phyloP scores from a whole-genome alignment of 2,329 filamentous ascomycete genomes.

The Aspergillus piperis region DNA sequence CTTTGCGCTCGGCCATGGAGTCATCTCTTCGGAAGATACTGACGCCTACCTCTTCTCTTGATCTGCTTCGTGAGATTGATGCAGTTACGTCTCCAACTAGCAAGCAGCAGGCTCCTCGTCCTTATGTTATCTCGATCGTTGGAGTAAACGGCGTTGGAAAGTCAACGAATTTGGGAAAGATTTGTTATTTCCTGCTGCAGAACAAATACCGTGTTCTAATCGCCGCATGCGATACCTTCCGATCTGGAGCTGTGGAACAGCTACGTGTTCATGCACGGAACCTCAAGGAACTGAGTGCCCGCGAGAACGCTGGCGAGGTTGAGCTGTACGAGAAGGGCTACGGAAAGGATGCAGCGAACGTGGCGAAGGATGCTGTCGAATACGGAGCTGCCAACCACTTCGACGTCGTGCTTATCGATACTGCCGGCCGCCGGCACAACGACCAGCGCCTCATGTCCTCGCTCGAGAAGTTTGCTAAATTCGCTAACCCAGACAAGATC shows the following conservation, averaged over 20 bases:
- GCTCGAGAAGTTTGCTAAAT: conserved; percentile 94
- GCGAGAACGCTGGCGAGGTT: conserved; percentile 77
- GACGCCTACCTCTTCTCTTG: conserved; percentile 90
- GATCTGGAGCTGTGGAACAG: conserved; percentile 95
- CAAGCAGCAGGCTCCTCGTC: conserved; percentile 67
- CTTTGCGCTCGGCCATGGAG: conserved; percentile 84
- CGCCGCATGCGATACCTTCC: conserved; percentile 93
- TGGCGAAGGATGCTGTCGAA: conserved; percentile 89
- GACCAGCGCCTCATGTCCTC: conserved; percentile 95
- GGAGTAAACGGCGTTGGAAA: conserved; percentile 98
- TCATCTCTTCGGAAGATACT: conserved; percentile 91
- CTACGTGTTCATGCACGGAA: conserved; percentile 93
- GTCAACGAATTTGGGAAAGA: conserved; percentile 95
- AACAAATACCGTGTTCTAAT: conserved; percentile 96
- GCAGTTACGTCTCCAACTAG: conserved; percentile 68
- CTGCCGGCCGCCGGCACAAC: conserved; percentile 91
- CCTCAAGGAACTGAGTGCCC: conserved; percentile 79
- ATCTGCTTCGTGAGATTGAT: conserved; percentile 91
- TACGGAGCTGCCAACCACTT: conserved; percentile 74
- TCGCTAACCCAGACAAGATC: conserved; percentile 96
- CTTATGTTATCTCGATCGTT: conserved; percentile 97
- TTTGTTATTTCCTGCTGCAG: conserved; percentile 95
- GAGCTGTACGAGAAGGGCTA: conserved; percentile 97
- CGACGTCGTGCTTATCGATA: conserved; percentile 96
- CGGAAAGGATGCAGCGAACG: conserved; percentile 93